Evolutionary conservation across 2,329 filamentous ascomycete species (phyloP).

Genomic region (Fusarium nisikadoi): DNA sequence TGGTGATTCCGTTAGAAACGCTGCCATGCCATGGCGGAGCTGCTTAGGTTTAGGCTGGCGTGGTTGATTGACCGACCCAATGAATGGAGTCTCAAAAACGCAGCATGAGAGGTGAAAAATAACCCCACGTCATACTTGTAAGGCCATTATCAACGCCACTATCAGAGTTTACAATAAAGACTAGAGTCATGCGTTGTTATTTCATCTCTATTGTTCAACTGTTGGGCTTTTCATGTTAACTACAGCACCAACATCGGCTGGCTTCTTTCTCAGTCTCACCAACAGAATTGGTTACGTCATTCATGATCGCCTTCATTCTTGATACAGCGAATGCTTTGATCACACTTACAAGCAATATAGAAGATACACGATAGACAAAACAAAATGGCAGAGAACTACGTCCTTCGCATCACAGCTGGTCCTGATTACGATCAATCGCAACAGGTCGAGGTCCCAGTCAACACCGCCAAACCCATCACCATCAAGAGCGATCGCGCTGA

Average conservation of each 20-base stretch:
- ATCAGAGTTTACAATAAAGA: neutral
- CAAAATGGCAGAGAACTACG: constrained; percentile 75
- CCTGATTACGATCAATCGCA: constrained; percentile 76
- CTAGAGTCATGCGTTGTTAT: neutral
- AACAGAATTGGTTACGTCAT: constrained; percentile 26
- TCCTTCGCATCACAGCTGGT: constrained; percentile 84
- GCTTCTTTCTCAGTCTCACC: neutral
- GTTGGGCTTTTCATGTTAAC: neutral
- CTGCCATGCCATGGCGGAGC: neutral
- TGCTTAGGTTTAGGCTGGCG: constrained; percentile 5
- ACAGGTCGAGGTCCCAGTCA: constrained; percentile 82
- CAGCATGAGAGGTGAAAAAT: constrained; percentile 13
- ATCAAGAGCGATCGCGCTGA: constrained; percentile 74
- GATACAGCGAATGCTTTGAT: constrained; percentile 1
- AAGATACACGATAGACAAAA: neutral
- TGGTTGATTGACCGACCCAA: constrained; percentile 17
- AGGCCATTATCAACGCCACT: constrained; percentile 14
- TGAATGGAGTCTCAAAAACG: constrained; percentile 5
- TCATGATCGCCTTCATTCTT: neutral
- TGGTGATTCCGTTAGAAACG: neutral
- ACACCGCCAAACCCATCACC: constrained; percentile 69
- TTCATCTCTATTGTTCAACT: neutral
- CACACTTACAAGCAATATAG: neutral
- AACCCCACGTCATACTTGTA: constrained; percentile 41
- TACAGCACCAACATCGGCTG: neutral